Percentiles rank a stretch among this genome's conserved stretches.
Evolutionary conservation across 2,329 filamentous ascomycete species (phyloP).

Genomic region (Colletotrichum sp.): DNA sequence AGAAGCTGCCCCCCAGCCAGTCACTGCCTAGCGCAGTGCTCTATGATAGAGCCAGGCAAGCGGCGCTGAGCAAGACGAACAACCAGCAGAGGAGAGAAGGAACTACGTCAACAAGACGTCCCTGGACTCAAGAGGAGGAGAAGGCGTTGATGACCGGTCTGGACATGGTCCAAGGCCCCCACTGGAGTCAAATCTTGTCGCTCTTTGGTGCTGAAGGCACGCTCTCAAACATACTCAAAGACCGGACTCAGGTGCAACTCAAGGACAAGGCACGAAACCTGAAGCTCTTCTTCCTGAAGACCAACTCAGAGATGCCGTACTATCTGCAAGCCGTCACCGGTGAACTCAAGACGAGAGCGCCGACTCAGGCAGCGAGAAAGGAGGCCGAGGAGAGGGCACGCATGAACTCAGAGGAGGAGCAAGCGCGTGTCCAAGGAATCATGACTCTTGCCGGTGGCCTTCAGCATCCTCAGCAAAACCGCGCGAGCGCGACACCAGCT

Average conservation of each 20-base stretch:
- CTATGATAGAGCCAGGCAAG: slow-evolving; percentile 64
- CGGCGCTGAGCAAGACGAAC: slow-evolving; percentile 61
- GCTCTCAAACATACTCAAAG: slow-evolving; percentile 82
- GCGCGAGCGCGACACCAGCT: slow-evolving; percentile 5
- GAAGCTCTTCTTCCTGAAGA: slow-evolving; percentile 91
- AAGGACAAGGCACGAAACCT: slow-evolving; percentile 92
- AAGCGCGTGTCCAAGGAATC: slow-evolving; percentile 65
- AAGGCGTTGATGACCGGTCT: slow-evolving; percentile 88
- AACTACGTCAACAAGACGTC: slow-evolving; percentile 69
- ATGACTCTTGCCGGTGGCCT: slow-evolving; percentile 59
- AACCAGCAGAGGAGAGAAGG: slow-evolving; percentile 62
- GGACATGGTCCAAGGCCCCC: slow-evolving; percentile 86
- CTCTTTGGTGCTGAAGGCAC: slow-evolving; percentile 83
- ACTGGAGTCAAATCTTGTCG: slow-evolving; percentile 90
- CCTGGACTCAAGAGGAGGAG: slow-evolving; percentile 90
- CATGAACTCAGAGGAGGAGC: slow-evolving; percentile 63
- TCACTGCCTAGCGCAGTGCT: slow-evolving; percentile 58
- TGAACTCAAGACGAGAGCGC: slow-evolving; percentile 84
- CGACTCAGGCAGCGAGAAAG: slow-evolving; percentile 73
- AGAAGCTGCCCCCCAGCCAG: slow-evolving; percentile 59
- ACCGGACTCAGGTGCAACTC: slow-evolving; percentile 87
- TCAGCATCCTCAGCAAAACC: slow-evolving; percentile 33
- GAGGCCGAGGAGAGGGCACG: slow-evolving; percentile 69
- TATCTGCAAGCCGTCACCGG: slow-evolving; percentile 88
- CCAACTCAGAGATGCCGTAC: slow-evolving; percentile 87